A percentile compares a stretch with the other conserved stretches of the same genome.
Conservation (phyloP, 2,329 filamentous ascomycete genomes). For the Paecilomyces dactylethromorphus region DNA sequence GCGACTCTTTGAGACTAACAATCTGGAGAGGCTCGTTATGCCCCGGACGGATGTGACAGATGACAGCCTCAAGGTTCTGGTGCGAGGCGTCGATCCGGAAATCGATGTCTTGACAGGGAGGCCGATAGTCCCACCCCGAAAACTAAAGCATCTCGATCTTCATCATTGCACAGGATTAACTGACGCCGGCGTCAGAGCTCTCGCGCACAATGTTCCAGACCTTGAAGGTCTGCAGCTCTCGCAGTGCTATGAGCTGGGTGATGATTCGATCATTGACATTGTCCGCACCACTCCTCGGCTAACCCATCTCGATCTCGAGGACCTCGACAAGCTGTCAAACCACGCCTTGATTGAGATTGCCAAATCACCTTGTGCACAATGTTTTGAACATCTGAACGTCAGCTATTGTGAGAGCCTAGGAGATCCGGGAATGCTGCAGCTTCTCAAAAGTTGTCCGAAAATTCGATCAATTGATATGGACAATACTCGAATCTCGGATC, state of each 20-base stretch:
- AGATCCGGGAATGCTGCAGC: conserved; percentile 74
- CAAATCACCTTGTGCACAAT: conserved; percentile 64
- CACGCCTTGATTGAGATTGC: conserved; percentile 66
- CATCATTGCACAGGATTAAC: conserved; percentile 72
- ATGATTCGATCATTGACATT: conserved; percentile 64
- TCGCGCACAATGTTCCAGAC: conserved; percentile 69
- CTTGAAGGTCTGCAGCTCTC: conserved; percentile 79
- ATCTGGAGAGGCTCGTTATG: conserved; percentile 72
- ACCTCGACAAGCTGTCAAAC: conserved; percentile 73
- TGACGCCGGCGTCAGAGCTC: conserved; percentile 60
- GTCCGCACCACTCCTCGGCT: conserved; percentile 69
- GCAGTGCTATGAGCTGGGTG: conserved; percentile 67
- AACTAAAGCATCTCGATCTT: conserved; percentile 76
- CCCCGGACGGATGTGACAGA: conserved; percentile 74
- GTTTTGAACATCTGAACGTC: conserved; percentile 73
- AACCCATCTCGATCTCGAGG: conserved; percentile 84
- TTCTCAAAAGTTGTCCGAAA: conserved; percentile 67
- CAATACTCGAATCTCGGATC: conserved; percentile 84
- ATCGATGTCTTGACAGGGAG: conserved; percentile 73
- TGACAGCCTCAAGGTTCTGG: conserved; percentile 62
- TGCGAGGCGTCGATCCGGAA: conserved; percentile 69
- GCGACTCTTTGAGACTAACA: conserved; percentile 72
- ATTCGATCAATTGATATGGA: conserved; percentile 77
- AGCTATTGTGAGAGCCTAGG: conserved; percentile 84
- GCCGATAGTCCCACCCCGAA: conserved; percentile 69